Percentiles rank a stretch among this genome's conserved stretches.
phyloP scores from a whole-genome alignment of 129 eudicot genomes.

The Saposhnikovia divaricata region DNA sequence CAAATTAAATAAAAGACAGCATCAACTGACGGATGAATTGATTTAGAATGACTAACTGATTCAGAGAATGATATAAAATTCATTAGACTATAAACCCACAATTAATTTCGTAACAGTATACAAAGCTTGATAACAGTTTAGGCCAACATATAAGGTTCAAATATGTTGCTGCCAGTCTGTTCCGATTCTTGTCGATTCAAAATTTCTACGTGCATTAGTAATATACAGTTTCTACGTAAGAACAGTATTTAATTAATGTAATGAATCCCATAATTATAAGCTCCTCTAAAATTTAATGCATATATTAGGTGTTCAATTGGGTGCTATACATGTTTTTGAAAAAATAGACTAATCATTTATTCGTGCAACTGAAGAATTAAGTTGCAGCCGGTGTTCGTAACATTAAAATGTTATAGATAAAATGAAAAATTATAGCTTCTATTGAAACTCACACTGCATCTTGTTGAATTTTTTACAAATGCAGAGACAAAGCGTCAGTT shows the following conservation, averaged over 20 bases:
- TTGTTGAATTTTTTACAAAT: too few relatives aligned
- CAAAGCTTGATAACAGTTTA: background rate
- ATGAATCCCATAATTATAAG: background rate
- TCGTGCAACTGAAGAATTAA: too few relatives aligned
- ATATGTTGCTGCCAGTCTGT: background rate
- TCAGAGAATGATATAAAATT: background rate
- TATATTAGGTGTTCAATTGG: background rate
- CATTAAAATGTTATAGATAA: too few relatives aligned
- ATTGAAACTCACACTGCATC: too few relatives aligned
- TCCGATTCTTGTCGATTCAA: background rate
- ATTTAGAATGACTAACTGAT: background rate
- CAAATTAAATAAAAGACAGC: background rate
- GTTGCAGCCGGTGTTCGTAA: too few relatives aligned
- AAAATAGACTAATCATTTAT: background rate
- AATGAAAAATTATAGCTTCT: too few relatives aligned
- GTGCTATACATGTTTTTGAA: background rate
- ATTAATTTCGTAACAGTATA: background rate
- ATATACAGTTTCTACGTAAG: background rate
- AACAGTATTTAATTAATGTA: background rate
- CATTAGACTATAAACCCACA: background rate
- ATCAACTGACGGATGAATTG: background rate
- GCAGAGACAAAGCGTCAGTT: too few relatives aligned
- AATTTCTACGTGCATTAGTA: background rate
- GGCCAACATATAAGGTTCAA: background rate
- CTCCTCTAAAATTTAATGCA: background rate